Evolutionary conservation across 805 yeast species (phyloP), one percentile per base, ranked within the genome.

Genomic region (Kazachstania martiniae): DNA sequence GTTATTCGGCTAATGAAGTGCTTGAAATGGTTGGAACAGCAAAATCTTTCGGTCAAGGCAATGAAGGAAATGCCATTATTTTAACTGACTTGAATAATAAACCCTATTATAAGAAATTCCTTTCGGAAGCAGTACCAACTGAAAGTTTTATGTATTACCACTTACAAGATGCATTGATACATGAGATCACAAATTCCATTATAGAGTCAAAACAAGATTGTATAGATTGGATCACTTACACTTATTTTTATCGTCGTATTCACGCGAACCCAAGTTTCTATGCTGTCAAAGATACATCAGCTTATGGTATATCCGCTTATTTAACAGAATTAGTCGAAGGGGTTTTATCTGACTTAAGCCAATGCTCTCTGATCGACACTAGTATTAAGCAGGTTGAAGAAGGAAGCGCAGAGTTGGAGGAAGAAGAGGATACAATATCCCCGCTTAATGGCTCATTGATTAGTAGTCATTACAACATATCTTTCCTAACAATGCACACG

Each of bases 181-280:
- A 73, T 28, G 97, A 84, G 44, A 76, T 86, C n/a, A 70, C 81
- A 23, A 69, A 75, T 5, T 63, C 72, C 2, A 63, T 75, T 10
- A 68, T 89, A 36, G 66, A 63, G 28, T 64, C 71, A 6, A 74
- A 81, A 48, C 95, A 87, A 46, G 91, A 81, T 43, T 83, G 94
- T 45, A 72, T 91, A 37, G 95, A 89, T 47, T 85, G 94, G 93
- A 49, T 91, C 21, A 81, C 95, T 0, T 83, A 71, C 51, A 70
- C 94, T 0, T 81, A 76, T 44, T 81, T 87, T 47, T 91, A 84
- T 56, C 65, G 93, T 41, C 65, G 97, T 31, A 52, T 91, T 14
- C 79, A 74, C 35, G 66, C 71, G 22, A 91, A 91, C 52, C 96
- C 98, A 3, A 74, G 91, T 37, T 91, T 70, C 51, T 91, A 91